Evolutionary conservation across 1,284 basidiomycete species (phyloP), one percentile per base, ranked within the genome.

Genomic region (Ganoderma lingzhi): DNA sequence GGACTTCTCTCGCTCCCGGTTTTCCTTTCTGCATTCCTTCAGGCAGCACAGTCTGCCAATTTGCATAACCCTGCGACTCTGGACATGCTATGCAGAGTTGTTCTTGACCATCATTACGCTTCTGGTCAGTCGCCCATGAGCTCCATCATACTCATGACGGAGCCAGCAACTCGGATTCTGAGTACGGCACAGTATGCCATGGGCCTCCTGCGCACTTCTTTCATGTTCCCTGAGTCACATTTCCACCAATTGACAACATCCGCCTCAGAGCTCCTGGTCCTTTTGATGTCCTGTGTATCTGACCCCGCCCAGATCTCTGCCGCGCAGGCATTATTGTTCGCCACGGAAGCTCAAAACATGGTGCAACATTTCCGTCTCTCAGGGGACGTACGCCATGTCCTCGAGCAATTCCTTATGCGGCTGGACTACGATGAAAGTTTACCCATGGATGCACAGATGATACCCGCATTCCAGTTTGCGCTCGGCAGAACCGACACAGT

Each of bases 21-120:
- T 12, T 92, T 90, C 75, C 84, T 92, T 6, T 77, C 87, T 5
- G 88, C 88, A 3, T 87, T 88, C 69, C 78, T 87, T 12, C 80
- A 78, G 19, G 83, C 83, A 5, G 81, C 81, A 39, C 80, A 80
- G 41, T 83, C 84, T 12, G 76, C 80, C 30, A 81, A 89, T 45
- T 75, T 93, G 39, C 90, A 91, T 72, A 83, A 87, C 51, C 81
- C 86, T 10, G 85, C 88, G 0, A 93, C 91, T 2, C 82, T 94
- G 48, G 87, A 92, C 75, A 85, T 86, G 74, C 85, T 94, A 10
- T 93, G 90, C 77, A 86, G 86, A 60, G 82, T 89, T 51, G 88
- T 87, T 6, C 80, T 93, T 58, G 86, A 91, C 66, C 82, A 82
- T 3, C 88, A 92, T 76, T 89, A 90, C 75, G 80, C 86, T 15